phyloP scores from a whole-genome alignment of 1,139 yeast genomes.

The Geotrichum cucujoidarum region DNA sequence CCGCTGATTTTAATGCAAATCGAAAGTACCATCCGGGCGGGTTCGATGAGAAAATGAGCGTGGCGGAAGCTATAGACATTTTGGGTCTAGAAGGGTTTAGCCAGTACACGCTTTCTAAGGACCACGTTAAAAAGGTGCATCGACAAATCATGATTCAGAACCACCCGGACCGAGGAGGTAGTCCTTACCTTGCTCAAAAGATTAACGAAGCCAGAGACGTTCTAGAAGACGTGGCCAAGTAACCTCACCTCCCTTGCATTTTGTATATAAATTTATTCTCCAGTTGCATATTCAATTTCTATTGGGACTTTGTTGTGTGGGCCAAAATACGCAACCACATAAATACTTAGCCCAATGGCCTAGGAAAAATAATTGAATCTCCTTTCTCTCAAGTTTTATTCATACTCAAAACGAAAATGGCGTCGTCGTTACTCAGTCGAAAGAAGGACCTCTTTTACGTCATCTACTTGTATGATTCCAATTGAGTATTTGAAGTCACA shows the following conservation, averaged over 20 bases:
- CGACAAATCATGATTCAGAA: constrained; percentile 59
- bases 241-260: not conserved
- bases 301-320: not conserved
- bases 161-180: constrained; percentile 78
- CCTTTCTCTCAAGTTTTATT: too few relatives aligned
- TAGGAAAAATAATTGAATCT: too few relatives aligned
- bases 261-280: too few relatives aligned
- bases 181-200: constrained; percentile 64
- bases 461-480: constrained; percentile 39
- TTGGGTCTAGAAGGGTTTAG: constrained; percentile 29
- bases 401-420: too few relatives aligned
- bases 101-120: constrained; percentile 23
- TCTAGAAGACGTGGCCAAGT: constrained; percentile 39
- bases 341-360: too few relatives aligned
- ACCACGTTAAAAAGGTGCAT: constrained; percentile 51
- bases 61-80: constrained; percentile 36
- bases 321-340: too few relatives aligned
- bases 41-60: constrained; percentile 35
- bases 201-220: constrained; percentile 71
- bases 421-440: constrained; percentile 6
- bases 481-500: not conserved
- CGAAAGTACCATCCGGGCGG: constrained; percentile 33
- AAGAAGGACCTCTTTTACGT: constrained; percentile 50
- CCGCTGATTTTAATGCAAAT: constrained; percentile 16
- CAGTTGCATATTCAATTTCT: too few relatives aligned